A percentile compares a stretch with the other conserved stretches of the same genome.
Conservation (phyloP, 305 asterid species). For the Euphrasia arctica region DNA sequence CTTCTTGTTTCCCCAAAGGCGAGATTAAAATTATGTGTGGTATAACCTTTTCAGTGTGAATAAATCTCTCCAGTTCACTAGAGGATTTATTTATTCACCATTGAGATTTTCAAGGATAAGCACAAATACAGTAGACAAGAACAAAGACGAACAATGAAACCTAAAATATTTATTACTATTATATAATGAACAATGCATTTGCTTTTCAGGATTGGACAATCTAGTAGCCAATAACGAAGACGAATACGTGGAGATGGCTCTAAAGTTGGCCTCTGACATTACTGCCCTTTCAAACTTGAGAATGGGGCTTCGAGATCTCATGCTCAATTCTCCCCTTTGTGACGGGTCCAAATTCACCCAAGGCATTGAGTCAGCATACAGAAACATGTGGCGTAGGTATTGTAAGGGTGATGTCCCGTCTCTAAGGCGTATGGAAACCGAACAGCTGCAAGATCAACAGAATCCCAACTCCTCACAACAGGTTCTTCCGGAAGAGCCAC, state of each 20-base stretch:
- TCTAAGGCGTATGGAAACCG: constrained; percentile 49
- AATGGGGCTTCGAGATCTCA: constrained; percentile 66
- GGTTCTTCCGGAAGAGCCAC: constrained; percentile 34
- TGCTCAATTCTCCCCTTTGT: constrained; percentile 88
- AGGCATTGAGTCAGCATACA: constrained; percentile 68
- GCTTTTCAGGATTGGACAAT: constrained; percentile 61
- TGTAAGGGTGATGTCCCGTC: constrained; percentile 93
- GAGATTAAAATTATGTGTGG: not conserved
- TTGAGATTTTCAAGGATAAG: constrained; percentile 6
- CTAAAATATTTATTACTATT: not conserved
- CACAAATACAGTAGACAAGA: no score
- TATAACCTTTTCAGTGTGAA: not conserved
- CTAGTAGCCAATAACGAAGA: constrained; percentile 84
- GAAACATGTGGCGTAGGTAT: constrained; percentile 83
- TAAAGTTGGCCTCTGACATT: constrained; percentile 68
- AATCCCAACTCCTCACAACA: constrained; percentile 25
- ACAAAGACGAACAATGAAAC: not conserved
- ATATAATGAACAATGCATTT: constrained; percentile 16
- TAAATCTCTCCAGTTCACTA: not conserved
- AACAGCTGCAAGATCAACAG: constrained; percentile 26
- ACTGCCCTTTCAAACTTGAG: constrained; percentile 77
- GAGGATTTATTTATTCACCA: not conserved
- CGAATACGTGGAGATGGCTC: constrained; percentile 76
- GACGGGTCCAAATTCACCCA: constrained; percentile 63
- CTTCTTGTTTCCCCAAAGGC: not conserved